Conservation (phyloP, 495 filamentous ascomycete genomes). For the Podospora pseudoanserina region DNA sequence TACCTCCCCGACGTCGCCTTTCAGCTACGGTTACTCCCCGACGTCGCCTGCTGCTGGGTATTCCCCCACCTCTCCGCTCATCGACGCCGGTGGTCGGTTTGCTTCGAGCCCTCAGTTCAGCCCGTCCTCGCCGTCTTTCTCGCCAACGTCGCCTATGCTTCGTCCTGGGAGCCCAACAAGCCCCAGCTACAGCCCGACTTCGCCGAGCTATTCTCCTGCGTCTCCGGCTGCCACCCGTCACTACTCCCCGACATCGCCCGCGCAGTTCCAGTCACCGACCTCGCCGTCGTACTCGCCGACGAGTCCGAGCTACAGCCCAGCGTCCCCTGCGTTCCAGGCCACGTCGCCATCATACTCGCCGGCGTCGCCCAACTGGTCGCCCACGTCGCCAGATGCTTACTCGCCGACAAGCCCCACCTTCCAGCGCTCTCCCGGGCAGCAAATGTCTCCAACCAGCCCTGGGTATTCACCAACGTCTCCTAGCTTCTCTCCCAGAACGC, state of each 20-base stretch:
- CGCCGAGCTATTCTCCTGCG: conserved; percentile 77
- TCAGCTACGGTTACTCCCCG: conserved; percentile 68
- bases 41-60: conserved; percentile 62
- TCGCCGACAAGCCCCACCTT: conserved; percentile 74
- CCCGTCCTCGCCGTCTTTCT: conserved; percentile 77
- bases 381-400: conserved; percentile 66
- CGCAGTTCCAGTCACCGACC: conserved; percentile 52
- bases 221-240: conserved; percentile 58
- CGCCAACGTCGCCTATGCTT: conserved; percentile 70
- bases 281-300: conserved; percentile 68
- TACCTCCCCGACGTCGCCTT: conserved; percentile 69
- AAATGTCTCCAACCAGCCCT: conserved; percentile 52
- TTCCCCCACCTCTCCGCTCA: conserved; percentile 65
- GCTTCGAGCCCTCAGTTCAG: conserved; percentile 68
- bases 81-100: conserved; percentile 60
- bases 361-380: conserved; percentile 66
- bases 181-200: conserved; percentile 78
- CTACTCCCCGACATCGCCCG: conserved; percentile 59
- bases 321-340: conserved; percentile 60
- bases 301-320: conserved; percentile 57
- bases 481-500: conserved; percentile 43
- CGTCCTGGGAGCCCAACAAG: conserved; percentile 57
- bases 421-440: conserved; percentile 54
- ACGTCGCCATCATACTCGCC: conserved; percentile 66
- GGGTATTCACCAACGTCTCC: conserved; percentile 52